Evolutionary conservation across 1,139 yeast species (phyloP).

Genomic region (Arxiozyma slooffiae): DNA sequence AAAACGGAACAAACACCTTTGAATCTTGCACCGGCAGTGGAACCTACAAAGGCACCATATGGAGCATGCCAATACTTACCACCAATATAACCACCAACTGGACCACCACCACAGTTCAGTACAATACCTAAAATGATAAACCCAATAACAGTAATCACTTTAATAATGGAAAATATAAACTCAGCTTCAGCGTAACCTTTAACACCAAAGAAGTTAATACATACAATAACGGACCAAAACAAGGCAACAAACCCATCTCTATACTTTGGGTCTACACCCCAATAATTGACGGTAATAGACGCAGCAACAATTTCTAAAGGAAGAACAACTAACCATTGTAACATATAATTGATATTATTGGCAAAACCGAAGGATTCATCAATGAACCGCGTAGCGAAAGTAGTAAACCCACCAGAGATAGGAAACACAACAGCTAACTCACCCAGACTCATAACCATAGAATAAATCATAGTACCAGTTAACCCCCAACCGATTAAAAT

Average conservation of each 20-base stretch:
- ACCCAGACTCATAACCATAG: constrained; percentile 60
- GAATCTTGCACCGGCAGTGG: constrained; percentile 32
- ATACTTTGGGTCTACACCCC: constrained; percentile 35
- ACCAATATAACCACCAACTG: constrained; percentile 47
- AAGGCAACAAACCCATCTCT: constrained; percentile 39
- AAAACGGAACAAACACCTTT: constrained; percentile 44
- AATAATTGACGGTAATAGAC: constrained; percentile 55
- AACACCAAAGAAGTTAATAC: constrained; percentile 59
- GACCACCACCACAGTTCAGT: constrained; percentile 62
- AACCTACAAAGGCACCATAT: constrained; percentile 51
- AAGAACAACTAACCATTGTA: constrained; percentile 60
- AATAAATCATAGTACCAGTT: constrained; percentile 47
- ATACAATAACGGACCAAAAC: constrained; percentile 48
- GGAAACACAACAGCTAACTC: constrained; percentile 63
- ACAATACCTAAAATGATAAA: constrained; percentile 62
- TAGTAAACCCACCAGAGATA: constrained; percentile 62
- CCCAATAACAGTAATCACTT: constrained; percentile 54
- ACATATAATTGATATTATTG: constrained; percentile 61
- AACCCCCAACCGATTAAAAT: constrained; percentile 48
- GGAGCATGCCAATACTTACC: constrained; percentile 54
- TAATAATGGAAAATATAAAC: constrained; percentile 49
- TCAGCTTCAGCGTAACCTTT: constrained; percentile 58
- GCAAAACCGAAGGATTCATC: constrained; percentile 72
- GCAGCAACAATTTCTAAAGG: constrained; percentile 71
- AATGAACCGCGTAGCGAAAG: constrained; percentile 56